Evolutionary conservation across 148 eudicot species (phyloP).

Genomic region (Persicaria maculosa): DNA sequence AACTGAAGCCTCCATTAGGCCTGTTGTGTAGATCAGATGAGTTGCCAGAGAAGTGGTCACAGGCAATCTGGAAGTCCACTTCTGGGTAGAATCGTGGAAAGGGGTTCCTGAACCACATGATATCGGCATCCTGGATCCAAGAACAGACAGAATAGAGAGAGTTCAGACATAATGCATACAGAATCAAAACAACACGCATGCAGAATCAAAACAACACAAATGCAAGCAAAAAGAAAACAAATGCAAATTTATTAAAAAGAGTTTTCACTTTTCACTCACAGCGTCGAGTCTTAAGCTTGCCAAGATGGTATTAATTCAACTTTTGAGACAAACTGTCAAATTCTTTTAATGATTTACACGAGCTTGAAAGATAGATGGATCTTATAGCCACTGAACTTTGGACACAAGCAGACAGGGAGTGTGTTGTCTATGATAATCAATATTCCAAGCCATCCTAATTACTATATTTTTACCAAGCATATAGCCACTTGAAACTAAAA

Average conservation of each 20-base stretch:
- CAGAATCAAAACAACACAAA: neutral
- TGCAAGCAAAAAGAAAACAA: neutral
- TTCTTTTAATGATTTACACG: too few relatives aligned
- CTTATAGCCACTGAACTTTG: too few relatives aligned
- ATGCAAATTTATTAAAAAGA: neutral
- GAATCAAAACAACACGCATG: neutral
- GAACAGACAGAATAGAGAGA: neutral
- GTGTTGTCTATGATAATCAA: too few relatives aligned
- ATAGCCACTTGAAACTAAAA: too few relatives aligned
- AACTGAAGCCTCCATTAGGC: slow-evolving; percentile 24
- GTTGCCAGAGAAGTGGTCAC: slow-evolving; percentile 21
- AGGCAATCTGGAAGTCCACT: slow-evolving; percentile 25
- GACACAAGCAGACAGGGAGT: too few relatives aligned
- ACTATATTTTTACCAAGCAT: too few relatives aligned
- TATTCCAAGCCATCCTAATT: too few relatives aligned
- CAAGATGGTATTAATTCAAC: neutral
- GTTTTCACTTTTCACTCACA: neutral
- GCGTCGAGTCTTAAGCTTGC: neutral
- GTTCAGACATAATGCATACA: neutral
- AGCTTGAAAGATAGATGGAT: too few relatives aligned
- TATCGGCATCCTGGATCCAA: slow-evolving; percentile 28
- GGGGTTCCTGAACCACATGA: slow-evolving; percentile 39
- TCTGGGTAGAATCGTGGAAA: slow-evolving; percentile 19
- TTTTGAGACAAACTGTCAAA: neutral
- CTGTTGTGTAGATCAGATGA: slow-evolving; percentile 17